Evolutionary conservation across 129 eudicot species (phyloP), one percentile per base, ranked within the genome.

Genomic region (Dittrichia graveolens): DNA sequence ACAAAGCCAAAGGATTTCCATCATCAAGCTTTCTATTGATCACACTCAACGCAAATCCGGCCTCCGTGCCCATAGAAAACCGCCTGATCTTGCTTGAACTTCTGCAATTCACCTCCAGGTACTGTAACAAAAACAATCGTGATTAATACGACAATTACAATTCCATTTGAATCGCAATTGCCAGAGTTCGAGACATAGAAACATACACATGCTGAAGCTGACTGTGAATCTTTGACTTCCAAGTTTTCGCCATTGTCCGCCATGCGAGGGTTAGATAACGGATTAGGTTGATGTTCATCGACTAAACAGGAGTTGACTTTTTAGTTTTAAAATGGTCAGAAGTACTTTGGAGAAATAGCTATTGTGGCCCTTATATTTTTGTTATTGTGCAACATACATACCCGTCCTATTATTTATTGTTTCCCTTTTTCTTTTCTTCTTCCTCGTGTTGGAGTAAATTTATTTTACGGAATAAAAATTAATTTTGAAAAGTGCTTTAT

Each of bases 11-110:
- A 16, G 81, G 87, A 31, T 47, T 52, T 49, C 78, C 86, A 65
- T 56, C 76, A n/a, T 47, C 79, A 39, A 87, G 49, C 77, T 82
- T 83, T 50, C 61, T 79, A 72, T 87, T 87, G 14, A 92, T 92
- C 76, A 92, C 60, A 62, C 76, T 83, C 72, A 89, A 48, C 2
- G 98, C 95, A 76, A 89, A 89, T 46, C 85, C 90, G 3, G 95
- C 95, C 54, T 89, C 86, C 13, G 95, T 88, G 2, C 96, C 96
- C 0, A 52, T 82, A 0, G 96, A 82, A 77, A 92, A 92, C 55
- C 98, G 81, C 67, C 90, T 80, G n/a, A 69, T 60, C 58, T 87
- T 85, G 74, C 91, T 88, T 24, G 98, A 83, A 67, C 85, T 83
- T 74, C 39, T 80, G 84, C 96, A 92, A 8, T 70, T 47, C 5